These are phyloP conservation scores for Trichosporon sp. DNA, from an alignment of 1,284 basidiomycete species.

Conservation along the genomic window DNA sequence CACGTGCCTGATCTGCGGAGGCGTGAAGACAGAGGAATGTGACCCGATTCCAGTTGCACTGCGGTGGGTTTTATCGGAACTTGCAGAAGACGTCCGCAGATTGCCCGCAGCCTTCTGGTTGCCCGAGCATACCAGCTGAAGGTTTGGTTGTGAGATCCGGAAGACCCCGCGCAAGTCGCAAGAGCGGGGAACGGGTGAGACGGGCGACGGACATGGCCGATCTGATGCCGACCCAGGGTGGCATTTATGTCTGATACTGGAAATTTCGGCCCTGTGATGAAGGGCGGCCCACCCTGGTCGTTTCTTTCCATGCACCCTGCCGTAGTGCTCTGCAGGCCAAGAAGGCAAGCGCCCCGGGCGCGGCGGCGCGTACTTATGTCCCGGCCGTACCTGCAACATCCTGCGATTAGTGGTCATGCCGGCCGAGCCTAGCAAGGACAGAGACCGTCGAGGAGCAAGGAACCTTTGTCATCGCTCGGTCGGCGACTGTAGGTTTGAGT, in stretches of 20 bases:
- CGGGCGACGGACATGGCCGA: not conserved
- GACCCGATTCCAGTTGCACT: no score
- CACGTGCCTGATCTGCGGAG: no score
- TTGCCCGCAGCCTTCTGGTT: not conserved
- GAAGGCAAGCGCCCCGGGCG: not conserved
- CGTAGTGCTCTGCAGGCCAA: not conserved
- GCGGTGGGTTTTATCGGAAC: not conserved
- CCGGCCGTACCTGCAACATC: not conserved
- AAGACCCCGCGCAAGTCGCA: not conserved
- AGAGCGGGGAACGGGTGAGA: not conserved
- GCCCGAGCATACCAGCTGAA: not conserved
- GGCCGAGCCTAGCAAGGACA: no score
- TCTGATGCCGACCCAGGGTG: not conserved
- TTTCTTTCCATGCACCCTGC: not conserved
- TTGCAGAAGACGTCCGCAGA: not conserved
- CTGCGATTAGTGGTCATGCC: not conserved
- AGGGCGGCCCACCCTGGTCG: no score
- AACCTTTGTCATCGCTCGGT: not conserved
- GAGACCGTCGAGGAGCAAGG: not conserved
- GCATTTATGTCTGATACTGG: not conserved
- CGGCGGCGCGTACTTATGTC: not conserved
- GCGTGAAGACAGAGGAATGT: no score
- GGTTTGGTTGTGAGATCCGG: not conserved
- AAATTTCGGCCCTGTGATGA: not conserved
- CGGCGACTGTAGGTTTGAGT: not conserved